Percentiles rank a stretch among this genome's conserved stretches.
Evolutionary conservation across 73 alveolate genomes (phyloP).

Genomic region (Blepharisma stoltei): DNA sequence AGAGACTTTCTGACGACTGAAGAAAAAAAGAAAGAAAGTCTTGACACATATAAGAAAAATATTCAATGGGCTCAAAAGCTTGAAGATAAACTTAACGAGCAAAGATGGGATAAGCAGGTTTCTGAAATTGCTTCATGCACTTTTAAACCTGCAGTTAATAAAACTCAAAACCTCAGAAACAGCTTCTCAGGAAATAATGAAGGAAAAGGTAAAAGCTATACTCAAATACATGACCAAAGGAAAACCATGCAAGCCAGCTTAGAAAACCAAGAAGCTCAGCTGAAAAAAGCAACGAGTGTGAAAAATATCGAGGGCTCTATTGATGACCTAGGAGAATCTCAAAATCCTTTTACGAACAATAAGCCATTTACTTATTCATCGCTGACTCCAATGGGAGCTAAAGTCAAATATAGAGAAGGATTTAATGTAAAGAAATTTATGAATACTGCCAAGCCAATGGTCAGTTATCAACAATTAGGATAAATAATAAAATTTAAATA

Average conservation of each 20-base stretch:
- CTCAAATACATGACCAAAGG: no score
- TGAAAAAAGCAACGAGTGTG: no score
- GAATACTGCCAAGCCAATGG: conserved; percentile 22
- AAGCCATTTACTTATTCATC: not conserved
- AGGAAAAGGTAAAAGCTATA: no score
- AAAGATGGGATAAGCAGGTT: conserved; percentile 11
- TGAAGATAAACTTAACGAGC: not conserved
- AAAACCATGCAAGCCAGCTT: no score
- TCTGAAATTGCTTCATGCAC: conserved; percentile 21
- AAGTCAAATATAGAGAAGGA: conserved; percentile 1
- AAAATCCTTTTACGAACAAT: not conserved
- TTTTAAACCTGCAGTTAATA: conserved; percentile 3
- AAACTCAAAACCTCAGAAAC: not conserved
- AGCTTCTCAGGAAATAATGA: no score
- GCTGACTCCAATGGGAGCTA: not conserved
- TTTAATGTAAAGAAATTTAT: conserved; percentile 1
- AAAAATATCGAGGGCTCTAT: no score
- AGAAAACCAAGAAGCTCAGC: no score
- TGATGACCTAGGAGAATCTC: no score
- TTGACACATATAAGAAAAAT: not conserved
- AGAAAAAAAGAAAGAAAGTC: not conserved
- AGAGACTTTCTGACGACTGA: not conserved
- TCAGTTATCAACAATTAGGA: not conserved
- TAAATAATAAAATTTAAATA: not conserved
- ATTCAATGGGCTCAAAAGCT: not conserved